Evolutionary conservation across 306 rosid genomes (phyloP).

Genomic region (Arachis stenosperma): DNA sequence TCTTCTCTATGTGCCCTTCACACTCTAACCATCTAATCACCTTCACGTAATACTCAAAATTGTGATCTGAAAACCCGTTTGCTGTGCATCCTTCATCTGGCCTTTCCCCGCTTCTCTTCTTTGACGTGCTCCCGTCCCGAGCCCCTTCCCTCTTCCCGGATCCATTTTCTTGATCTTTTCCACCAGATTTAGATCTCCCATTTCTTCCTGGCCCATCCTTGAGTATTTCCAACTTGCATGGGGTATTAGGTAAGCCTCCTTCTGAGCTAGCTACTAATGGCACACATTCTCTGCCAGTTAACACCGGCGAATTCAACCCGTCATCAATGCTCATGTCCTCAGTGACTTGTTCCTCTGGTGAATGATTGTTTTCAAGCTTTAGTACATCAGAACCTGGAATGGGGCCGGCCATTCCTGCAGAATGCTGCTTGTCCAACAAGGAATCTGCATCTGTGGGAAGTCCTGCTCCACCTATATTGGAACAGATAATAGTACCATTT

Average conservation of each 20-base stretch:
- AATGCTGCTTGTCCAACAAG: conserved; percentile 62
- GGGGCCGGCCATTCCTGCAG: conserved; percentile 39
- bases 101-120: conserved; percentile 66
- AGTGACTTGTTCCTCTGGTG: conserved; percentile 53
- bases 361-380: conserved; percentile 56
- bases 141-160: conserved; percentile 63
- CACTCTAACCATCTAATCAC: conserved; percentile 90
- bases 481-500: conserved; percentile 53
- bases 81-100: conserved; percentile 54
- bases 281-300: conserved; percentile 65
- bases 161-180: conserved; percentile 70
- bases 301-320: conserved; percentile 57
- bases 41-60: conserved; percentile 90
- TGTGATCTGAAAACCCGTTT: conserved; percentile 53
- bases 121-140: conserved; percentile 79
- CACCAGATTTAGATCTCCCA: conserved; percentile 59
- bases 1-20: conserved; percentile 89
- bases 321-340: conserved; percentile 69
- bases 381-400: conserved; percentile 51
- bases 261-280: conserved; percentile 58
- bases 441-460: conserved; percentile 54
- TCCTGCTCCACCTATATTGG: conserved; percentile 43
- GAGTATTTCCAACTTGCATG: conserved; percentile 70
- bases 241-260: conserved; percentile 83
- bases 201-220: conserved; percentile 75